These are phyloP conservation scores for Ophiobolus disseminans DNA, from an alignment of 2,329 filamentous ascomycete species.

Conservation along the genomic window DNA sequence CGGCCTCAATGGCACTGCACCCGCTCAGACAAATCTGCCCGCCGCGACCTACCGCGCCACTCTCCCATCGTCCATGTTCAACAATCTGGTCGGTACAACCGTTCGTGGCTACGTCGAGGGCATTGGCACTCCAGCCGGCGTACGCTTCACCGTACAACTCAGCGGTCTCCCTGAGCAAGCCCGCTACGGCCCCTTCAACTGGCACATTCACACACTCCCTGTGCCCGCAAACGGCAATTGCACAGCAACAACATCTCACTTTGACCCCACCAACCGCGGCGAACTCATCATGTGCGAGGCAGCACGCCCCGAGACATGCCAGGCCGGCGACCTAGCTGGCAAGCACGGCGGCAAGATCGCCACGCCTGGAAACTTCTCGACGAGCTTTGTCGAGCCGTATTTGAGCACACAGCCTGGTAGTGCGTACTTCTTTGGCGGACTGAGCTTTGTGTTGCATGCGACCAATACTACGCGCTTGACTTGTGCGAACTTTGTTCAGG, in stretches of 20 bases:
- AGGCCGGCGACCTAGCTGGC: constrained; percentile 52
- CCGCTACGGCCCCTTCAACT: constrained; percentile 32
- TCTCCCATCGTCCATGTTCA: constrained; percentile 29
- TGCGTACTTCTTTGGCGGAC: constrained; percentile 58
- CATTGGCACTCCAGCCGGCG: constrained; percentile 39
- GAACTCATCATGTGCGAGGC: constrained; percentile 44
- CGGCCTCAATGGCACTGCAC: constrained; percentile 28
- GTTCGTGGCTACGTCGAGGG: constrained; percentile 43
- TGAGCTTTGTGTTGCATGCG: constrained; percentile 60
- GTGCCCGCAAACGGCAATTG: constrained; percentile 49
- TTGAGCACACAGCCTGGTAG: constrained; percentile 52
- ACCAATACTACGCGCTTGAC: constrained; percentile 59
- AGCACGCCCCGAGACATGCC: constrained; percentile 41
- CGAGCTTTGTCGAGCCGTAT: constrained; percentile 56
- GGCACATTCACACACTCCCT: constrained; percentile 51
- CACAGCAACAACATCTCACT: constrained; percentile 43
- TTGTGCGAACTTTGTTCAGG: constrained; percentile 60
- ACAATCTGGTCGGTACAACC: constrained; percentile 22
- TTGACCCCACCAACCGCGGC: constrained; percentile 49
- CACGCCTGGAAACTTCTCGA: constrained; percentile 32
- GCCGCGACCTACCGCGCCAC: constrained; percentile 31
- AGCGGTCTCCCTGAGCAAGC: constrained; percentile 44
- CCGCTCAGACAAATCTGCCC: constrained; percentile 26
- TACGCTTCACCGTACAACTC: constrained; percentile 49
- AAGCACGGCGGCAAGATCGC: constrained; percentile 51